Conservation (phyloP, 306 rosid species). For the Crataegus laevigata region DNA sequence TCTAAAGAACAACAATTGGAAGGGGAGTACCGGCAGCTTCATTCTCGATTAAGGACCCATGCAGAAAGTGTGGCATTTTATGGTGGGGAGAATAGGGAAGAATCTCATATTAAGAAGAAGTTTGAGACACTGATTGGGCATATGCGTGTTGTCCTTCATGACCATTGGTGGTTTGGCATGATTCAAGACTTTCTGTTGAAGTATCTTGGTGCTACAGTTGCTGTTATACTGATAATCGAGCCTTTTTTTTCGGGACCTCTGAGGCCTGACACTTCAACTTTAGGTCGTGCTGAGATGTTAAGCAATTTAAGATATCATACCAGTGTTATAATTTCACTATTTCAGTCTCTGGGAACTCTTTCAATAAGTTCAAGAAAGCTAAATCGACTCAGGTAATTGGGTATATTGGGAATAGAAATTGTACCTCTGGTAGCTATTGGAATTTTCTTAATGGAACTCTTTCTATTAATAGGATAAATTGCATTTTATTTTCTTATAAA, state of each 20-base stretch:
- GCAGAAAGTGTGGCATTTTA: slow-evolving; percentile 97
- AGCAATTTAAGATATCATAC: slow-evolving; percentile 99
- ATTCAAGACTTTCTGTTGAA: slow-evolving; percentile 89
- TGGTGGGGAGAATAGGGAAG: slow-evolving; percentile 92
- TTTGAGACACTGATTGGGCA: slow-evolving; percentile 61
- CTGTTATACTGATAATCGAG: slow-evolving; percentile 90
- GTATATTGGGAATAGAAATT: not conserved
- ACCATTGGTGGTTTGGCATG: slow-evolving; percentile 99
- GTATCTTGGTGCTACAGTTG: slow-evolving; percentile 97
- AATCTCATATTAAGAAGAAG: slow-evolving; percentile 75
- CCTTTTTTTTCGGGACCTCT: slow-evolving; percentile 94
- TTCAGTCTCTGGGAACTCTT: slow-evolving; percentile 93
- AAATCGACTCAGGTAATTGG: slow-evolving; percentile 80
- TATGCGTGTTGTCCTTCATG: slow-evolving; percentile 63
- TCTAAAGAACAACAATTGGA: slow-evolving; percentile 90
- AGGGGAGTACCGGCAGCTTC: slow-evolving; percentile 96
- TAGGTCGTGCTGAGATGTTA: slow-evolving; percentile 98
- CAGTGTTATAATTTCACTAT: slow-evolving; percentile 86
- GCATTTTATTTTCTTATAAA: not conserved
- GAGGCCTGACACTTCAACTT: slow-evolving; percentile 90
- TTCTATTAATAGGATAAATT: not conserved
- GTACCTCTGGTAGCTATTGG: not conserved
- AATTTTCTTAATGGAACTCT: not conserved
- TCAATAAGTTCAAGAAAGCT: slow-evolving; percentile 89
- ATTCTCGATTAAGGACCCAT: slow-evolving; percentile 91